Conservation (phyloP, 2,329 filamentous ascomycete species). For the Xylariaceae sp. region DNA sequence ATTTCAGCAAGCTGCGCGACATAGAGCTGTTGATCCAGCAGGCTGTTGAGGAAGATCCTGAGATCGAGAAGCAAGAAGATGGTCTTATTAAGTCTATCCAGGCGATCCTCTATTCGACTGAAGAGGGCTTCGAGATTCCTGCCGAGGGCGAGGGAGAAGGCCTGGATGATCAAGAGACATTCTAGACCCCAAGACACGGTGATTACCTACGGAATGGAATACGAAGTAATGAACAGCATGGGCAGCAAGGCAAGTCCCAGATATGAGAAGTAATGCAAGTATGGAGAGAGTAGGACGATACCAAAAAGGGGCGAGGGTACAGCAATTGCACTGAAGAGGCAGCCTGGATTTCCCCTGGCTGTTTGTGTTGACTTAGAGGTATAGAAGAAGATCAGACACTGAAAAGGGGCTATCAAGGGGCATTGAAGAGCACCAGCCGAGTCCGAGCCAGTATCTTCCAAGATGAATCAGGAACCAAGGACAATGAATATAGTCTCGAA, state of each 20-base stretch:
- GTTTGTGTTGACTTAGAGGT: too few relatives aligned
- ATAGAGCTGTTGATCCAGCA: constrained; percentile 94
- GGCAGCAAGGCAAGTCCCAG: constrained; percentile 5
- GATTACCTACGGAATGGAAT: constrained; percentile 1
- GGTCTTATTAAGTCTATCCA: constrained; percentile 94
- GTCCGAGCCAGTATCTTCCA: too few relatives aligned
- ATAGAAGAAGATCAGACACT: too few relatives aligned
- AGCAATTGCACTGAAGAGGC: too few relatives aligned
- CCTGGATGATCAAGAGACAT: constrained; percentile 75
- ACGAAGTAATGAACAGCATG: constrained; percentile 22
- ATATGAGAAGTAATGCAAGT: constrained; percentile 16
- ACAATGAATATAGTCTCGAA: too few relatives aligned
- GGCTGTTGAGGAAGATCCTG: constrained; percentile 85
- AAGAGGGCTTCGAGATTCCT: constrained; percentile 88
- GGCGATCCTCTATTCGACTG: constrained; percentile 93
- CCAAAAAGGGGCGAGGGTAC: background rate
- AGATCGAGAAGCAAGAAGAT: constrained; percentile 90
- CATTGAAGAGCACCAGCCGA: too few relatives aligned
- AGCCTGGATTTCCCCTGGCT: too few relatives aligned
- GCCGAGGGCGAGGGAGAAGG: constrained; percentile 69
- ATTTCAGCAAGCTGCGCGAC: constrained; percentile 97
- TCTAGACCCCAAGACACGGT: constrained; percentile 39
- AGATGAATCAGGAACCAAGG: too few relatives aligned
- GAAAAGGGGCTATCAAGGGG: too few relatives aligned
- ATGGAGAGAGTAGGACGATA: constrained; percentile 7